Evolutionary conservation across 257 asterid species (phyloP).

Genomic region (Rhazya stricta): DNA sequence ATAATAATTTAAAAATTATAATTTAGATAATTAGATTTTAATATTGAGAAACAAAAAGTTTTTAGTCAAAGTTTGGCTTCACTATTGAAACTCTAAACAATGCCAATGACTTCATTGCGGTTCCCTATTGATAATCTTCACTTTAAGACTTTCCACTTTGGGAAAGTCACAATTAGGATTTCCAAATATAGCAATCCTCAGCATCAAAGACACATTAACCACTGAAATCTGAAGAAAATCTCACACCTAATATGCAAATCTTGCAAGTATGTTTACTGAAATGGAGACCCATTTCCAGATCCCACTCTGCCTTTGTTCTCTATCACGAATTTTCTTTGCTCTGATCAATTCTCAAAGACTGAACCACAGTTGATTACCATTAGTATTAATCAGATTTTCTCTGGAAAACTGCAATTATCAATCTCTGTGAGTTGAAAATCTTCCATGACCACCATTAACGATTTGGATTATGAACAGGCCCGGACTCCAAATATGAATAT

Average conservation of each 20-base stretch:
- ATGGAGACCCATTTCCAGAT: slow-evolving; percentile 27
- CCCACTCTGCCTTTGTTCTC: slow-evolving; percentile 12
- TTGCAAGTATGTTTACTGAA: slow-evolving; percentile 15
- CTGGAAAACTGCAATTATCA: background rate
- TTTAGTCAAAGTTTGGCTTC: background rate
- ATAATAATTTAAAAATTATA: too few relatives aligned
- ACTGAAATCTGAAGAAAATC: background rate
- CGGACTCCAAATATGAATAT: background rate
- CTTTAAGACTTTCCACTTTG: slow-evolving; percentile 3
- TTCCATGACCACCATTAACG: background rate
- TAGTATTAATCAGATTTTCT: too few relatives aligned
- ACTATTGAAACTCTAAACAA: background rate
- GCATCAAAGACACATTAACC: slow-evolving; percentile 2
- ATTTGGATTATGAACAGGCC: background rate
- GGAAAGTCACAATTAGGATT: slow-evolving; percentile 3
- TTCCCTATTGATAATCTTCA: background rate
- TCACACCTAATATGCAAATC: background rate
- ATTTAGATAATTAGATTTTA: too few relatives aligned
- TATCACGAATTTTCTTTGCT: slow-evolving; percentile 1
- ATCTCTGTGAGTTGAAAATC: background rate
- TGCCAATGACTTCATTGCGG: background rate
- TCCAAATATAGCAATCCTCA: background rate
- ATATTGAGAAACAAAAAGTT: too few relatives aligned
- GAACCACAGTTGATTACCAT: background rate
- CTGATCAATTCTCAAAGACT: background rate